Conservation (phyloP, 257 asterid species). For the Ilex asprella region DNA sequence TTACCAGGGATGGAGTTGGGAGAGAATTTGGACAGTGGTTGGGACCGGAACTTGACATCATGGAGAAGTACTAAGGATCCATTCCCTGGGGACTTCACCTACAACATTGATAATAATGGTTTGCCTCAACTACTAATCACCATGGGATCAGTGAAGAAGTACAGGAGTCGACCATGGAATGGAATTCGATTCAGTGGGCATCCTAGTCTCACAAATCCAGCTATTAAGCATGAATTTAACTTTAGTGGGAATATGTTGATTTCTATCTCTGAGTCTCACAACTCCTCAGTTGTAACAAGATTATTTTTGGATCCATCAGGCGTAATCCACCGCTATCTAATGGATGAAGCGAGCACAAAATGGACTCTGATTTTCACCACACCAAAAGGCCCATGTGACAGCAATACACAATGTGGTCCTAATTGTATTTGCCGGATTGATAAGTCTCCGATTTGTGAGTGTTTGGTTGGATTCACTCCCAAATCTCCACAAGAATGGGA, state of each 20-base stretch:
- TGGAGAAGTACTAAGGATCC: slow-evolving; percentile 38
- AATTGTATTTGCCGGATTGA: too few species aligned
- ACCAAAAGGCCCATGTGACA: background rate
- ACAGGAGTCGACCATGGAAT: background rate
- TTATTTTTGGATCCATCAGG: background rate
- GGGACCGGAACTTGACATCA: slow-evolving; percentile 15
- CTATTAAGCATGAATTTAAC: too few species aligned
- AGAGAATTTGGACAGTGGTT: slow-evolving; percentile 15
- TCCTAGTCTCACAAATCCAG: background rate
- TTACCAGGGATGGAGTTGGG: slow-evolving; percentile 23
- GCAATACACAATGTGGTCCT: background rate
- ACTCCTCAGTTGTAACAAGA: background rate
- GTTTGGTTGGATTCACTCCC: background rate
- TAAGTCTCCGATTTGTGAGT: background rate
- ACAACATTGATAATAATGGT: slow-evolving; percentile 7
- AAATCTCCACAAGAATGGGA: background rate
- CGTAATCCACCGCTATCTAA: background rate
- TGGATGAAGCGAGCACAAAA: background rate
- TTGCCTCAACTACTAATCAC: slow-evolving; percentile 20
- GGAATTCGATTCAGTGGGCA: background rate
- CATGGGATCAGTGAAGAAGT: background rate
- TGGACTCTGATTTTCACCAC: background rate
- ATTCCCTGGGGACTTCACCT: slow-evolving; percentile 21
- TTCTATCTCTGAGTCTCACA: background rate
- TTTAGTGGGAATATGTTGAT: background rate